Evolutionary conservation across 768 basidiomycete species (phyloP), one percentile per base, ranked within the genome.

Genomic region (Leccinum fibrillosum): DNA sequence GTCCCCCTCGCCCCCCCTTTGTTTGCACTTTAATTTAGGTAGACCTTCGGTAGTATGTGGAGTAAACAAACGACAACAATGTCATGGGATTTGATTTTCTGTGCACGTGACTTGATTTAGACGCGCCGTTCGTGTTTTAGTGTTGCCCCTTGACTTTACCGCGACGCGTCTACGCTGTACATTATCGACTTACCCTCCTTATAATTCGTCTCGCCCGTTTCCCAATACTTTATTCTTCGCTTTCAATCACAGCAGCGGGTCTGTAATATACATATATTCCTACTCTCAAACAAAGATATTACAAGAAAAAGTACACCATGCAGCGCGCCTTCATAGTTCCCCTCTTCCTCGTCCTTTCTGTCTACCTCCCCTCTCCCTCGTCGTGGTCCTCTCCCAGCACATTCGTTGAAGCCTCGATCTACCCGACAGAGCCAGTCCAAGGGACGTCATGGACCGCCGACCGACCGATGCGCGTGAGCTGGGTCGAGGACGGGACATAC

Each of bases 371-470:
- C 11, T 39, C 17, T 39, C 37, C 15, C 5, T 9, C 37, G 37
- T 37, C 15, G 15, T 35, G 35, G 35, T 17, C 37, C 4, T 39
- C n/a, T 9, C n/a, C 10, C 2, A 19, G n/a, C n/a, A 21, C 7
- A 2, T 50, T 61, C 15, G 69, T 55, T 50, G 50, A 60, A 13
- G 78, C 75, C 26, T 75, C 75, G 7, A 66, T 86, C 25, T 85
- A 82, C 58, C 80, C 82, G 1, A 85, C 80, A 0, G 66, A 75
- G 15, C 86, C 85, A 4, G 59, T 79, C 15, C 70, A 78, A 32
- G 71, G 66, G 19, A 81, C 83, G 0, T 73, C 77, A 3, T 78
- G 78, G 59, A 64, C 66, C 30, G 75, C 80, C 35, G 84, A 82
- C 9, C 69, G 75, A 44, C 70, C 74, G 5, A 74, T 74, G 23